These are phyloP conservation scores for Hypoxylon sp. DNA, from an alignment of 2,329 filamentous ascomycete genomes.

Conservation along the genomic window DNA sequence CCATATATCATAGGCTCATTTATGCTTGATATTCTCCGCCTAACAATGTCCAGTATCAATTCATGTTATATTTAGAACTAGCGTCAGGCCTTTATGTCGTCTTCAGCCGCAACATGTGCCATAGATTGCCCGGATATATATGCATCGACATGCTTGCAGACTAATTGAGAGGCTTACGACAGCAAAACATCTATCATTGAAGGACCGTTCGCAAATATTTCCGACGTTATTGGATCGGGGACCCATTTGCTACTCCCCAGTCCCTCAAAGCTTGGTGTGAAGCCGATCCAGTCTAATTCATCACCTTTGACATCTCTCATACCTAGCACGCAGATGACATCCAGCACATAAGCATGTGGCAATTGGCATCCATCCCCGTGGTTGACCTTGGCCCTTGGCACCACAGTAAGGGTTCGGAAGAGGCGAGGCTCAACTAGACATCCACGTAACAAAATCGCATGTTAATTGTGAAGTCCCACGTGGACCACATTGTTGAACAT, in stretches of 20 bases:
- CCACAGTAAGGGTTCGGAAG: constrained; percentile 13
- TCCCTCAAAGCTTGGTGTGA: not conserved
- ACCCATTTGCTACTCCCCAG: constrained; percentile 18
- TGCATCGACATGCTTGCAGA: constrained; percentile 24
- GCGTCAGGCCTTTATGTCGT: constrained; percentile 8
- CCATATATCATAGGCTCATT: constrained; percentile 10
- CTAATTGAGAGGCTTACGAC: constrained; percentile 22
- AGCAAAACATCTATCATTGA: constrained; percentile 14
- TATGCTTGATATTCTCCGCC: constrained; percentile 14
- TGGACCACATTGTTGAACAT: constrained; percentile 22
- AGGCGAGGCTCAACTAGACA: constrained; percentile 11
- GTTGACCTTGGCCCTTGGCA: constrained; percentile 30
- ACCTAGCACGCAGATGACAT: constrained; percentile 6
- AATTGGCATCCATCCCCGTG: constrained; percentile 23
- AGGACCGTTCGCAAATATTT: constrained; percentile 2
- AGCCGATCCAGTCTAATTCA: constrained; percentile 11
- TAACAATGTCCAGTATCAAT: constrained; percentile 16
- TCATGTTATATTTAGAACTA: constrained; percentile 32
- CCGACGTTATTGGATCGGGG: constrained; percentile 7
- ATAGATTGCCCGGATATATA: constrained; percentile 22
- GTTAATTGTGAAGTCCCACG: constrained; percentile 29
- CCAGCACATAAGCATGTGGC: constrained; percentile 15
- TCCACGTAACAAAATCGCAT: constrained; percentile 30
- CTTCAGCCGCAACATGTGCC: constrained; percentile 32
- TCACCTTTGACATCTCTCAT: constrained; percentile 1